These are phyloP conservation scores for Begonia fuchsioides DNA, from an alignment of 306 rosid genomes.

Conservation along the genomic window DNA sequence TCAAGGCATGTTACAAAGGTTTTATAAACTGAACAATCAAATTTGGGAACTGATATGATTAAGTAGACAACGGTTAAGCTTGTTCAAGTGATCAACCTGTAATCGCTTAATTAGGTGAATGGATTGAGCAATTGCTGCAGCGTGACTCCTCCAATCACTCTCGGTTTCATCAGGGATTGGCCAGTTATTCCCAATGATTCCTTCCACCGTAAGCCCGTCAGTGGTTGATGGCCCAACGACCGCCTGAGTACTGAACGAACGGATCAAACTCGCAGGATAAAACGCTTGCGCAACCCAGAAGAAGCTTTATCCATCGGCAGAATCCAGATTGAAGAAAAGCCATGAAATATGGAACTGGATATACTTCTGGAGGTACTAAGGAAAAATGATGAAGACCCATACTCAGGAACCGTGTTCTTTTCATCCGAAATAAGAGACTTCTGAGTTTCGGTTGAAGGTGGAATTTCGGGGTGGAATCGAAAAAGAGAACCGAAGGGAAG, in stretches of 20 bases:
- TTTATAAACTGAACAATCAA: too few species aligned
- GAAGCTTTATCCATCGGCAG: slow-evolving; percentile 6
- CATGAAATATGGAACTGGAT: slow-evolving; percentile 4
- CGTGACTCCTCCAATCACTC: slow-evolving; percentile 86
- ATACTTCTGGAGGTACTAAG: slow-evolving; percentile 3
- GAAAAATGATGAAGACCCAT: slow-evolving; percentile 11
- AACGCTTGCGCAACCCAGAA: slow-evolving; percentile 4
- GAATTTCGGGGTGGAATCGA: slow-evolving; percentile 1
- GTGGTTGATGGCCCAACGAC: slow-evolving; percentile 43
- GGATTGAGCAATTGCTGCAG: slow-evolving; percentile 73
- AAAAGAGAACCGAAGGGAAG: not conserved
- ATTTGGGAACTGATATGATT: not conserved
- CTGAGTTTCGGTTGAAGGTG: not conserved
- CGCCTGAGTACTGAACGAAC: slow-evolving; percentile 30
- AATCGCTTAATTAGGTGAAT: slow-evolving; percentile 60
- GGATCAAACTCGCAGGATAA: slow-evolving; percentile 12
- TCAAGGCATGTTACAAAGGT: too few species aligned
- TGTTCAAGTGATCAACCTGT: slow-evolving; percentile 27
- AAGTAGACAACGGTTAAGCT: not conserved
- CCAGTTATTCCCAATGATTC: slow-evolving; percentile 54
- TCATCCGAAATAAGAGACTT: not conserved
- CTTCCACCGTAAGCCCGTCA: slow-evolving; percentile 65
- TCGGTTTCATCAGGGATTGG: slow-evolving; percentile 46
- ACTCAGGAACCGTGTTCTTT: slow-evolving; percentile 1
- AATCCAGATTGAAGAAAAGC: slow-evolving; percentile 4